Base-by-base conservation (phyloP, 2,329 filamentous ascomycete genomes). In the Amesomyces nigricolor region DNA sequence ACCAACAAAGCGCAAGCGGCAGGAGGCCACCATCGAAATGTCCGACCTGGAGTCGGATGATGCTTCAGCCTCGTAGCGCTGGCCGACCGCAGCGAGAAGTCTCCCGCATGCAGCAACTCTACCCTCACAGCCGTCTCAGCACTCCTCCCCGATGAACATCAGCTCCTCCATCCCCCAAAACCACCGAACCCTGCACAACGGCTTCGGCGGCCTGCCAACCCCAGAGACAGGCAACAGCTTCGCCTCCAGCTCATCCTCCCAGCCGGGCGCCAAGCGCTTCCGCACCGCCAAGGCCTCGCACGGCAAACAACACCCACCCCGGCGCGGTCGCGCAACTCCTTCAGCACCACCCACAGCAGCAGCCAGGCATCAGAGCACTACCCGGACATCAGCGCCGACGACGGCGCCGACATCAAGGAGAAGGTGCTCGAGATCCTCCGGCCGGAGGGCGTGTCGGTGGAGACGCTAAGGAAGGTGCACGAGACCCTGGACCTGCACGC, bases 371-470 rank as follows among this genome's bases (percentile, higher is more conserved):
- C 45, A 10, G 16, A 6, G 30, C 38, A 29, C 17, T 29, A 42
- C 14, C 26, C 6, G 2, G 5, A 10, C 45, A n/a, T 4, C 5
- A 7, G 26, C n/a, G 17, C 22, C 22, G 26, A 37, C 1, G 65
- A 66, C 48, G 66, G 70, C 48, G 71, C 75, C 42, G 50, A 53
- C 5, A 67, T 80, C 43, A 73, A 73, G 1, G 67, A 71, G 4
- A 73, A 80, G 49, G 70, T 85, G 38, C 72, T 83, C 67, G 59
- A 62, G 0, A 62, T 85, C 2, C 72, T 86, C 5, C 66, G 67
- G 13, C 68, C 67, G 35, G 70, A 75, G 49, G 62, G 68, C 11
- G 57, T 83, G 14, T 68, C 73, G 30, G 64, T 68, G 2, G 53
- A 65, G 0, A 68, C 72, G 0, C 67, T 73, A 6, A 53, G 59